phyloP scores from a whole-genome alignment of 192 early-diverging fungal species.

The Gorgonomyces haynaldii region DNA sequence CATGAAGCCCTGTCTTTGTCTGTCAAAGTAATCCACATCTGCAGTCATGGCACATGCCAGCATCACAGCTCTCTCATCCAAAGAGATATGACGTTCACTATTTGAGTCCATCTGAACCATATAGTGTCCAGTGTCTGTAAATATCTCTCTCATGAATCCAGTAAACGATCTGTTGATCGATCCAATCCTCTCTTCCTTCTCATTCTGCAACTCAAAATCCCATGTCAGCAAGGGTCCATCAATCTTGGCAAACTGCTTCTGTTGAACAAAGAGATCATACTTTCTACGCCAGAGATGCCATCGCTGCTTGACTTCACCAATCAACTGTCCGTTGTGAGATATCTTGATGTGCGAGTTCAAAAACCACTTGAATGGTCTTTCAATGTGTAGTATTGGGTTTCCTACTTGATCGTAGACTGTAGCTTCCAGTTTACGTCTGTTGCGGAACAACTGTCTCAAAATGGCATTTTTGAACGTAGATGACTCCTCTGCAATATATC shows the following conservation, averaged over 20 bases:
- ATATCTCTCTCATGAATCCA: slow-evolving; percentile 70
- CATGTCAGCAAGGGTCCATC: slow-evolving; percentile 50
- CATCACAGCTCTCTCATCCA: slow-evolving; percentile 72
- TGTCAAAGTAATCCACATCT: slow-evolving; percentile 80
- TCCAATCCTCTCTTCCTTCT: slow-evolving; percentile 36
- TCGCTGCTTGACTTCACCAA: slow-evolving; percentile 72
- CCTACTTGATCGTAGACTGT: slow-evolving; percentile 60
- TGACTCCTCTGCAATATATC: slow-evolving; percentile 74
- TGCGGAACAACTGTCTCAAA: slow-evolving; percentile 57
- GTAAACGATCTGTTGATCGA: slow-evolving; percentile 69
- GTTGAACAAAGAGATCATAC: slow-evolving; percentile 69
- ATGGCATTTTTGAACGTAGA: slow-evolving; percentile 45
- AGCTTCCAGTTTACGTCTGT: slow-evolving; percentile 65
- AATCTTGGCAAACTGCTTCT: slow-evolving; percentile 31
- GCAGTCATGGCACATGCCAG: slow-evolving; percentile 73
- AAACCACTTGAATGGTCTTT: slow-evolving; percentile 60
- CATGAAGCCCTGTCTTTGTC: too few species aligned
- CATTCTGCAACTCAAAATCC: slow-evolving; percentile 63
- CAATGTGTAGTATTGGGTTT: slow-evolving; percentile 48
- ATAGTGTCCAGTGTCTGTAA: slow-evolving; percentile 79
- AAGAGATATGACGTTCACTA: slow-evolving; percentile 10
- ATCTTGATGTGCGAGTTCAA: slow-evolving; percentile 64
- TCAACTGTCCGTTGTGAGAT: slow-evolving; percentile 37
- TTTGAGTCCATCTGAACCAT: slow-evolving; percentile 61
- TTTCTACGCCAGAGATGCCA: slow-evolving; percentile 72